Evolutionary conservation across 768 basidiomycete species (phyloP).

Genomic region (Rhodosporidiobolus odoratus): DNA sequence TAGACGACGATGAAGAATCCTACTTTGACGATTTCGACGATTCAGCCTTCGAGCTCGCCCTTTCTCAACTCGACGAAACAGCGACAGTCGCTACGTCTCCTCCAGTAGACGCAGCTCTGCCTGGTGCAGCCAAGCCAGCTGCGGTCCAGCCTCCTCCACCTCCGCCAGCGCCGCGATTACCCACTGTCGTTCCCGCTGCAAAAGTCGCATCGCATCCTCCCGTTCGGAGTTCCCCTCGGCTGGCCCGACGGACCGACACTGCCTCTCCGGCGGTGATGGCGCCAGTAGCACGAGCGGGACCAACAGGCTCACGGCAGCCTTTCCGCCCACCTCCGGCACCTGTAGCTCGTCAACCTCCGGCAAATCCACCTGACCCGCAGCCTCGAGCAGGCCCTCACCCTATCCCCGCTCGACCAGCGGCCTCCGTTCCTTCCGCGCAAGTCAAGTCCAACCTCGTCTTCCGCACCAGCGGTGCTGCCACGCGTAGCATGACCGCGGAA

Average conservation of each 20-base stretch:
- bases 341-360: no score
- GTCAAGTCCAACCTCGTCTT: background rate
- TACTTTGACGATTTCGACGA: constrained; percentile 10
- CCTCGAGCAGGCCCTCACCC: background rate
- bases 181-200: background rate
- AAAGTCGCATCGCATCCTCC: background rate
- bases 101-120: background rate
- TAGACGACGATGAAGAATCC: constrained; percentile 2
- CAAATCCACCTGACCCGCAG: background rate
- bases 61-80: constrained; percentile 10
- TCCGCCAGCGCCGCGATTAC: background rate
- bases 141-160: background rate
- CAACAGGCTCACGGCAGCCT: background rate
- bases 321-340: background rate
- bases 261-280: background rate
- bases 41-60: constrained; percentile 17
- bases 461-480: background rate
- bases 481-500: background rate
- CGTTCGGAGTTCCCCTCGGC: background rate
- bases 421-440: background rate
- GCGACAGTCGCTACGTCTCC: background rate
- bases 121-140: background rate
- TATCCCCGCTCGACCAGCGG: background rate
- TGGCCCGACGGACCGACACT: background rate
- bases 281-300: background rate